These are phyloP conservation scores for Erodium moschatum DNA, from an alignment of 441 rosid species.

Conservation along the genomic window DNA sequence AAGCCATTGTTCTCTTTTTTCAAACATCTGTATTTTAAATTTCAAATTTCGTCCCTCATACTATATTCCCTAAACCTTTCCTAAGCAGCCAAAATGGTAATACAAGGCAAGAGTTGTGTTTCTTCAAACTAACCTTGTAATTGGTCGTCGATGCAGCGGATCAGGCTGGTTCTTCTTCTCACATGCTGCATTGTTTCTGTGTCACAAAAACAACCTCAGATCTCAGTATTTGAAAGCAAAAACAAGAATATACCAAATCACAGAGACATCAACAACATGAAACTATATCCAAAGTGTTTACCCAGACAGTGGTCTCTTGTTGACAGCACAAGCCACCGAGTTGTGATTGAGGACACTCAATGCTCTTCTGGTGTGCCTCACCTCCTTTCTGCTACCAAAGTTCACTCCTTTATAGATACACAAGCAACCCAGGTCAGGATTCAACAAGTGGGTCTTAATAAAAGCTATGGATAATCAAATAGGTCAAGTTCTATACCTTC, in stretches of 20 bases:
- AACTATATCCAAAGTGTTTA: slow-evolving; percentile 12
- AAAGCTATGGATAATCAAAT: background rate
- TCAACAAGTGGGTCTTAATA: background rate
- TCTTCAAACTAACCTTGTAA: slow-evolving; percentile 46
- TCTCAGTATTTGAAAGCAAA: background rate
- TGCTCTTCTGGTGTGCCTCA: slow-evolving; percentile 53
- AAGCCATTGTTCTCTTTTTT: too few relatives aligned
- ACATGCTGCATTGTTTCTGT: slow-evolving; percentile 32
- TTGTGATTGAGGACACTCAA: slow-evolving; percentile 49
- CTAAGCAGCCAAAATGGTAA: slow-evolving; percentile 20
- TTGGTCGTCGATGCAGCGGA: slow-evolving; percentile 31
- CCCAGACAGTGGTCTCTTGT: slow-evolving; percentile 46
- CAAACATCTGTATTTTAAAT: too few relatives aligned
- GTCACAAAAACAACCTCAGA: slow-evolving; percentile 7
- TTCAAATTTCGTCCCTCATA: background rate
- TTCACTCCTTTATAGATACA: slow-evolving; percentile 16
- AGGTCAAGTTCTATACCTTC: slow-evolving; percentile 38
- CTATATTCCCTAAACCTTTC: background rate
- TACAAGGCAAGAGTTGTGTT: background rate
- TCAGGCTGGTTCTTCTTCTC: slow-evolving; percentile 26
- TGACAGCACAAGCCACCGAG: slow-evolving; percentile 44
- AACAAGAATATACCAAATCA: background rate
- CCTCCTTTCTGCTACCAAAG: slow-evolving; percentile 40
- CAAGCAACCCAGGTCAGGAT: slow-evolving; percentile 23
- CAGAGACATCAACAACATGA: too few relatives aligned